These are phyloP conservation scores for Cyanidium caldarium DNA, from an alignment of 23 red algal genomes.

Conservation along the genomic window DNA sequence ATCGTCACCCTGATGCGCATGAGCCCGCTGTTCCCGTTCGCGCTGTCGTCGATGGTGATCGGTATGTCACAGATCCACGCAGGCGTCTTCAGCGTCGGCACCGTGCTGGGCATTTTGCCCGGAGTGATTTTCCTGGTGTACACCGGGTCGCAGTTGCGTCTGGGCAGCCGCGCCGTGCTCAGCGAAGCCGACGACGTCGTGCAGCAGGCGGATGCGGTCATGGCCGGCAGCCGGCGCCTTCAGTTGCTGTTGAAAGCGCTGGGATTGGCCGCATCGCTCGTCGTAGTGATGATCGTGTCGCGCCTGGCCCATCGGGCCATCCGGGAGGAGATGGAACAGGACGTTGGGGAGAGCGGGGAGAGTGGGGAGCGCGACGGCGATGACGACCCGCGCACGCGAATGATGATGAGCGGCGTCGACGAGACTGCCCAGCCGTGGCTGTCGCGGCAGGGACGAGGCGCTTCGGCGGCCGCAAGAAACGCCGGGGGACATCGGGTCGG, in stretches of 20 bases:
- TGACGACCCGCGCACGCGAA: background rate
- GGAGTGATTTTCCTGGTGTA: background rate
- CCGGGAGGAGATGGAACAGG: background rate
- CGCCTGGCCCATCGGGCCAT: background rate
- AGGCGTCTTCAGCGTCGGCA: background rate
- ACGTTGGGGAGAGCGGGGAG: background rate
- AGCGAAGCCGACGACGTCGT: background rate
- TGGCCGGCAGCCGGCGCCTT: background rate
- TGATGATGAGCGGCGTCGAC: no score
- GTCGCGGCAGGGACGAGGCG: no score
- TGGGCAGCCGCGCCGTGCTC: background rate
- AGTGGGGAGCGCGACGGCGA: background rate
- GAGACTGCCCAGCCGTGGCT: no score
- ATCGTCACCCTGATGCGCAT: background rate
- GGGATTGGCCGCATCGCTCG: background rate
- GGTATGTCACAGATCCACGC: background rate
- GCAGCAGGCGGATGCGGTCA: background rate
- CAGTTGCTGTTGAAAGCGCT: background rate
- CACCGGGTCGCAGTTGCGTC: background rate
- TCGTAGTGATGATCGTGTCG: background rate
- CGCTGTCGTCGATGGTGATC: conserved; percentile 1
- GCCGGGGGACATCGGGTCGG: no score
- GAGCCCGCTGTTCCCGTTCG: conserved; percentile 2
- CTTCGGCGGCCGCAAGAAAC: no score
- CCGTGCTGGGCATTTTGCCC: background rate